Percentiles rank a stretch among this genome's conserved stretches.
Conservation (phyloP, 2,329 filamentous ascomycete genomes). For the Botryotinia narcissicola region DNA sequence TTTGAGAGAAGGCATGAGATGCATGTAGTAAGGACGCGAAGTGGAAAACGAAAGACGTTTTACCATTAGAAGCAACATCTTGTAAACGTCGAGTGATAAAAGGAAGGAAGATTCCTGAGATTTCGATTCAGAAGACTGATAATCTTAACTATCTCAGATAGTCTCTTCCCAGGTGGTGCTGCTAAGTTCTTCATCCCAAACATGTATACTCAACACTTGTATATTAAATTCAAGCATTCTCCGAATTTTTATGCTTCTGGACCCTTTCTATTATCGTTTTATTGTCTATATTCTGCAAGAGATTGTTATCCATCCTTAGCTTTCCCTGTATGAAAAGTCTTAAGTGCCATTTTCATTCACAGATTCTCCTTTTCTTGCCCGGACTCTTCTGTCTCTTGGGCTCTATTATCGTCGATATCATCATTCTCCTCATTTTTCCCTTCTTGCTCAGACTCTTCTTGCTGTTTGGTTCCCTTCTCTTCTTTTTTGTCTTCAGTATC, state of each 20-base stretch:
- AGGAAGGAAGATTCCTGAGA: fast-evolving
- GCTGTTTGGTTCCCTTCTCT: neutral
- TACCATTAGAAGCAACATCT: neutral
- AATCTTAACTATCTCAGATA: fast-evolving
- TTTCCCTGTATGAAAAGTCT: too few species aligned
- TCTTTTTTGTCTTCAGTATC: neutral
- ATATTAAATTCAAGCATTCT: neutral
- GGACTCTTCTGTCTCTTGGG: neutral
- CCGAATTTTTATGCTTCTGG: neutral
- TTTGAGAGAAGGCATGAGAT: neutral
- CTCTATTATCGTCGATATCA: neutral
- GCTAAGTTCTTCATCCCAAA: fast-evolving
- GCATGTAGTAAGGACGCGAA: neutral
- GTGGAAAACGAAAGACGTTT: neutral
- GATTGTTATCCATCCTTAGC: fast-evolving
- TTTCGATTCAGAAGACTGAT: neutral
- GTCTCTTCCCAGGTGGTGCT: neutral
- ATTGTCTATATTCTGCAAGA: neutral
- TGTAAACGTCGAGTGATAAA: neutral
- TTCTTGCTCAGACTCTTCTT: too few species aligned
- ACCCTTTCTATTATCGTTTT: fast-evolving
- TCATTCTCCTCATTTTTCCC: neutral
- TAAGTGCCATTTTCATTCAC: neutral
- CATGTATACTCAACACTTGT: neutral
- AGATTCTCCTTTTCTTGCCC: neutral